These are phyloP conservation scores for Trametes polyzona DNA, from an alignment of 1,284 basidiomycete genomes.

Conservation along the genomic window DNA sequence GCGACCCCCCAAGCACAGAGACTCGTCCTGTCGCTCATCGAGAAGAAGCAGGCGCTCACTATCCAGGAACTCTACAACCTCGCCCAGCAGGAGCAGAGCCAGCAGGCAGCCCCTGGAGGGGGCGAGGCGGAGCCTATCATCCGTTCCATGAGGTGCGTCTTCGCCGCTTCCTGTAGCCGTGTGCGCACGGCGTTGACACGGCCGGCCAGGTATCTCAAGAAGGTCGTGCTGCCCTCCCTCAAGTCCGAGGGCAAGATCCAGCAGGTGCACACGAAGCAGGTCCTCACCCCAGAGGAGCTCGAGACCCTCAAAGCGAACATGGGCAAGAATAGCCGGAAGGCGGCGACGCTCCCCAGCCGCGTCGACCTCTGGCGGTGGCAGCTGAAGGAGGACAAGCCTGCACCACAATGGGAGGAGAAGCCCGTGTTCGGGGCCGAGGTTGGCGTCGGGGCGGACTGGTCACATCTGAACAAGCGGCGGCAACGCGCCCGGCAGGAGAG, in stretches of 20 bases:
- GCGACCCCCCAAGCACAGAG: slow-evolving; percentile 18
- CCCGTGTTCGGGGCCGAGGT: slow-evolving; percentile 45
- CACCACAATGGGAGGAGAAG: slow-evolving; percentile 26
- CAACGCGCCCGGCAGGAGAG: slow-evolving; percentile 42
- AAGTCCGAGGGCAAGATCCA: slow-evolving; percentile 43
- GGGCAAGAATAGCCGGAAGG: slow-evolving; percentile 28
- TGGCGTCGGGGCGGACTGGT: slow-evolving; percentile 56
- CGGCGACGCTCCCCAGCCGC: slow-evolving; percentile 22
- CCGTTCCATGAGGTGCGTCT: slow-evolving; percentile 53
- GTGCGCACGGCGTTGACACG: background rate
- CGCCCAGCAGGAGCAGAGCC: slow-evolving; percentile 37
- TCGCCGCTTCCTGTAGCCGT: background rate
- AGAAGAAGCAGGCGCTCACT: slow-evolving; percentile 24
- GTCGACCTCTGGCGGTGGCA: slow-evolving; percentile 47
- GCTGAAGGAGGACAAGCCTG: slow-evolving; percentile 22
- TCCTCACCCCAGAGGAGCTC: slow-evolving; percentile 35
- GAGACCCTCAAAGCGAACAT: slow-evolving; percentile 33
- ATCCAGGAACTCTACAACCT: slow-evolving; percentile 47
- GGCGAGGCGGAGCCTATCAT: slow-evolving; percentile 45
- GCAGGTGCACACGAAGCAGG: slow-evolving; percentile 45
- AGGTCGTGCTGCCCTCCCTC: slow-evolving; percentile 52
- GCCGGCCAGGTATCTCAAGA: slow-evolving; percentile 58
- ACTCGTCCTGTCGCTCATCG: slow-evolving; percentile 28
- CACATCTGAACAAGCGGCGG: slow-evolving; percentile 59
- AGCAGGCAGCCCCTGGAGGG: background rate